Conservation (phyloP, 805 yeast species). For the Gaillardinia entomophila region DNA sequence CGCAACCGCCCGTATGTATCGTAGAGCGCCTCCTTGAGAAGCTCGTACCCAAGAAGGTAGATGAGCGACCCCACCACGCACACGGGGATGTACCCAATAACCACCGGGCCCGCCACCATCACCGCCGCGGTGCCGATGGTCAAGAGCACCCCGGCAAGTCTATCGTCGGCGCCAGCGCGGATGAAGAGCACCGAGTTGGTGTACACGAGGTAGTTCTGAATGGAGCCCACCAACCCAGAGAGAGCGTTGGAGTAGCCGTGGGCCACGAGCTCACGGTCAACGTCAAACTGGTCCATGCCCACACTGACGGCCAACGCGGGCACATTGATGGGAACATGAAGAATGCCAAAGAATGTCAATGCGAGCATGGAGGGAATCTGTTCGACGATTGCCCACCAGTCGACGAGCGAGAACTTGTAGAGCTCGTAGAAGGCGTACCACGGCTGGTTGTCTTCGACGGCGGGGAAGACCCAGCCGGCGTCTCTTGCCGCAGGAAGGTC, state of each 20-base stretch:
- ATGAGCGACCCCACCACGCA: conserved; percentile 94
- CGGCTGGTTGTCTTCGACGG: conserved; percentile 62
- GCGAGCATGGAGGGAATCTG: conserved; percentile 94
- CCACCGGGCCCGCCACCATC: conserved; percentile 83
- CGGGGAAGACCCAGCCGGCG: conserved; percentile 78
- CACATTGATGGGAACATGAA: conserved; percentile 96
- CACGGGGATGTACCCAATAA: conserved; percentile 92
- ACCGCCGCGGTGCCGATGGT: conserved; percentile 76
- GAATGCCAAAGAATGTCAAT: conserved; percentile 87
- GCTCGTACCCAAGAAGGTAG: conserved; percentile 84
- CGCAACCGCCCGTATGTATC: conserved; percentile 79
- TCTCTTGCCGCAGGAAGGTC: conserved; percentile 56
- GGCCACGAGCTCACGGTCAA: conserved; percentile 88
- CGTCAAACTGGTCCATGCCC: conserved; percentile 80
- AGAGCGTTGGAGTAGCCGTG: conserved; percentile 89
- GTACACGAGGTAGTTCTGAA: conserved; percentile 92
- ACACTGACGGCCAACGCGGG: conserved; percentile 94
- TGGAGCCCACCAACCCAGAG: conserved; percentile 80
- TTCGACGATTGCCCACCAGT: conserved; percentile 61
- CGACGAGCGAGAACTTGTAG: conserved; percentile 65
- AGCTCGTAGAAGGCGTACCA: conserved; percentile 84
- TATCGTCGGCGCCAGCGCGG: conserved; percentile 88
- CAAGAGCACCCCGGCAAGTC: conserved; percentile 84
- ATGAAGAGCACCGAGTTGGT: conserved; percentile 90
- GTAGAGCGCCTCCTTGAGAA: conserved; percentile 75